Evolutionary conservation across 148 eudicot genomes (phyloP).

Genomic region (Drosera capensis): DNA sequence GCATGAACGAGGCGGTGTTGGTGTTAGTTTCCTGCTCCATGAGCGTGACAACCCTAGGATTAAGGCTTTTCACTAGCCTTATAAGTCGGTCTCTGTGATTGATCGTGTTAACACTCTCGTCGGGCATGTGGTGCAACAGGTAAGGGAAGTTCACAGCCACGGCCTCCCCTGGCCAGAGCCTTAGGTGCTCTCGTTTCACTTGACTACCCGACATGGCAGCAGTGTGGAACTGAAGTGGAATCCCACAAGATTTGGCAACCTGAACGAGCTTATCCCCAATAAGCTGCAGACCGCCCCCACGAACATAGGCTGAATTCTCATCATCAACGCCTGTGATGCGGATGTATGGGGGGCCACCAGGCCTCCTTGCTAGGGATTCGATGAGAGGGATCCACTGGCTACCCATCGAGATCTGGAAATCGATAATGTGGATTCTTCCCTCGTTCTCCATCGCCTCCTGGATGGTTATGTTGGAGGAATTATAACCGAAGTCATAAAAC

Average conservation of each 20-base stretch:
- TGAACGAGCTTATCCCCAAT: constrained; percentile 37
- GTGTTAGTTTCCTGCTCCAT: constrained; percentile 92
- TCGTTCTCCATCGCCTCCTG: constrained; percentile 53
- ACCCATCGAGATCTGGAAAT: constrained; percentile 80
- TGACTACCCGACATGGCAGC: constrained; percentile 67
- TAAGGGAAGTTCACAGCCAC: constrained; percentile 76
- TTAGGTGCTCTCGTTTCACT: constrained; percentile 42
- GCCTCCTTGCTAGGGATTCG: constrained; percentile 32
- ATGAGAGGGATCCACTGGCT: constrained; percentile 65
- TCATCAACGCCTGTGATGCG: constrained; percentile 90
- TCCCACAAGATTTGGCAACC: constrained; percentile 29
- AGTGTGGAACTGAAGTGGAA: constrained; percentile 59
- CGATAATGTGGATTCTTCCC: constrained; percentile 59
- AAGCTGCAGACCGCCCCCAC: constrained; percentile 63
- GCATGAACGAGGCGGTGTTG: constrained; percentile 53
- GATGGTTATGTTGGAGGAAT: constrained; percentile 46
- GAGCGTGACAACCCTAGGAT: constrained; percentile 60
- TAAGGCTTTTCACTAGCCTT: constrained; percentile 57
- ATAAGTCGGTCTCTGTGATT: constrained; percentile 77
- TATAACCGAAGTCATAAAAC: constrained; percentile 61
- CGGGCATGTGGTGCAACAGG: constrained; percentile 92
- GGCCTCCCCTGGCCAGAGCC: constrained; percentile 40
- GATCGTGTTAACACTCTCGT: constrained; percentile 71
- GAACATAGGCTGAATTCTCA: constrained; percentile 52
- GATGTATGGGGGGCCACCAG: constrained; percentile 60